Conservation (phyloP, 1,139 yeast genomes). For the Debaryomycetaceae sp. region DNA sequence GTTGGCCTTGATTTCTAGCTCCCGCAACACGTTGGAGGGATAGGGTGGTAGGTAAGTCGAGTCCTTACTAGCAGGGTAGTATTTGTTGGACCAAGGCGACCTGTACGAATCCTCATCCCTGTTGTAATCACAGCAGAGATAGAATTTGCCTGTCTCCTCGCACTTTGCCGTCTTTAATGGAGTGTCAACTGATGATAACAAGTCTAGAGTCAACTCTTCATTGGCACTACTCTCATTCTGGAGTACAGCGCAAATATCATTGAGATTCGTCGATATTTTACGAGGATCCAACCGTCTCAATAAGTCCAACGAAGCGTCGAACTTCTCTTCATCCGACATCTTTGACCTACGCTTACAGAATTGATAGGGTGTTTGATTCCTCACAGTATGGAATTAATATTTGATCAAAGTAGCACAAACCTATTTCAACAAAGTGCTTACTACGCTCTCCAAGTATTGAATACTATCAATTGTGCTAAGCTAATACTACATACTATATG, state of each 20-base stretch:
- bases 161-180: slow-evolving; percentile 68
- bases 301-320: slow-evolving; percentile 85
- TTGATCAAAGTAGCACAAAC: not conserved
- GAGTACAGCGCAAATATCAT: slow-evolving; percentile 65
- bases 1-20: slow-evolving; percentile 77
- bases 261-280: slow-evolving; percentile 58
- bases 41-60: slow-evolving; percentile 59
- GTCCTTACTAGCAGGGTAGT: slow-evolving; percentile 54
- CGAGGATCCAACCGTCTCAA: slow-evolving; percentile 84
- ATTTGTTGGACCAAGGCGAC: slow-evolving; percentile 87
- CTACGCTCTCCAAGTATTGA: too few species aligned
- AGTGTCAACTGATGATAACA: slow-evolving; percentile 82
- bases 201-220: slow-evolving; percentile 74
- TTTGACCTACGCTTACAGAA: not conserved
- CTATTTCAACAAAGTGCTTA: too few species aligned
- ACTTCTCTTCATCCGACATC: slow-evolving; percentile 52
- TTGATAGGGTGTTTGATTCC: not conserved
- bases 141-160: slow-evolving; percentile 58
- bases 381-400: not conserved
- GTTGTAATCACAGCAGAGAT: slow-evolving; percentile 87
- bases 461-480: too few species aligned
- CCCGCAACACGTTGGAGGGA: slow-evolving; percentile 66
- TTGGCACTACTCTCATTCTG: slow-evolving; percentile 35
- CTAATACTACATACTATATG: not conserved
- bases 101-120: slow-evolving; percentile 91